Conservation (phyloP, 805 yeast genomes). For the Monosporozyma siamensis region DNA sequence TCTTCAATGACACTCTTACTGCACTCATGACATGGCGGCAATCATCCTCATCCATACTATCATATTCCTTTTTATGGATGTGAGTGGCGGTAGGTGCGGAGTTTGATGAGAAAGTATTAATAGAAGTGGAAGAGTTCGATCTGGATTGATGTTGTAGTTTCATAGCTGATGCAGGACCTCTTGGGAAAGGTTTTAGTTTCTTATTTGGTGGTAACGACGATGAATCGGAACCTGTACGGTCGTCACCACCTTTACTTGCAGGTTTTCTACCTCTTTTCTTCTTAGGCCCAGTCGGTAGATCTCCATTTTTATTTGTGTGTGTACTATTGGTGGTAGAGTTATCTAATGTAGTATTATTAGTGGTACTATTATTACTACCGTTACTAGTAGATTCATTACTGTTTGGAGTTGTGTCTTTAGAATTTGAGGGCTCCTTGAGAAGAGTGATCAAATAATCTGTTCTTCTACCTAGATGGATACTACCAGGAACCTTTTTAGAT, state of each 20-base stretch:
- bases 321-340: conserved; percentile 12
- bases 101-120: conserved; percentile 4
- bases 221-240: conserved; percentile 11
- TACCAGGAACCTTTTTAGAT: conserved; percentile 71
- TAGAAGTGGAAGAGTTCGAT: conserved; percentile 4
- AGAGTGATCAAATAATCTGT: conserved; percentile 75
- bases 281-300: conserved; percentile 19
- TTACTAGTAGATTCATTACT: conserved; percentile 11
- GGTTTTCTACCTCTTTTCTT: conserved; percentile 25
- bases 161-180: conserved; percentile 17
- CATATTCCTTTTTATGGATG: conserved; percentile 43
- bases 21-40: conserved; percentile 57
- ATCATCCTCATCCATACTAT: conserved; percentile 65
- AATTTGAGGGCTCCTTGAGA: conserved; percentile 44
- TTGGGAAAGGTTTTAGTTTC: conserved; percentile 21
- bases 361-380: conserved; percentile 12
- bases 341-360: conserved; percentile 6
- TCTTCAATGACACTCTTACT: conserved; percentile 55
- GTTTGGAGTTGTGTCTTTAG: conserved; percentile 14
- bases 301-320: conserved; percentile 4
- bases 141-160: conserved; percentile 8
- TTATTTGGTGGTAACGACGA: conserved; percentile 13
- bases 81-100: neutral
- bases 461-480: conserved; percentile 87
- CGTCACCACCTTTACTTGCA: conserved; percentile 20